Percentiles rank a stretch among this genome's conserved stretches.
phyloP scores from a whole-genome alignment of 2,329 filamentous ascomycete genomes.

The Rhytidhysteron rufulum region DNA sequence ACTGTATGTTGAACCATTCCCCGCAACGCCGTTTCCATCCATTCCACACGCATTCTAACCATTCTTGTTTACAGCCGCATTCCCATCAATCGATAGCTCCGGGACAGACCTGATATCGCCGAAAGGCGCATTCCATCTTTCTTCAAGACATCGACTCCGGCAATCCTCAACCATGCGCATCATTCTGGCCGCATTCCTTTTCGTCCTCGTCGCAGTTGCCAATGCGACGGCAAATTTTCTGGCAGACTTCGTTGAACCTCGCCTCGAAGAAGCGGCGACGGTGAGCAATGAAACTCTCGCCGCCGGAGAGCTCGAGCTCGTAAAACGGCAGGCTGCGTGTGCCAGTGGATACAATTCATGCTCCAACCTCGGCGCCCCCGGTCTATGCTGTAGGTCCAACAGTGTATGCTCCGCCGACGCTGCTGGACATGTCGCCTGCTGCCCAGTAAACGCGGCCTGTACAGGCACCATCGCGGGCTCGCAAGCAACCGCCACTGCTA shows the following conservation, averaged over 20 bases:
- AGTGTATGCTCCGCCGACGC: slow-evolving; percentile 55
- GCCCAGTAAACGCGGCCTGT: slow-evolving; percentile 54
- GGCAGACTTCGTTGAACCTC: slow-evolving; percentile 27
- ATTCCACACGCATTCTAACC: no score
- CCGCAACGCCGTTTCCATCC: no score
- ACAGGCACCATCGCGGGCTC: slow-evolving; percentile 48
- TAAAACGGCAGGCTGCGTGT: slow-evolving; percentile 43
- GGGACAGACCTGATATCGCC: background rate
- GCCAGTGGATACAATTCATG: slow-evolving; percentile 52
- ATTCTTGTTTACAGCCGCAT: background rate
- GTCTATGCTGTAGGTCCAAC: slow-evolving; percentile 53
- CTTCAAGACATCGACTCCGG: slow-evolving; percentile 2
- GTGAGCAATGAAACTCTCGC: slow-evolving; percentile 22
- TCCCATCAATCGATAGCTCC: background rate
- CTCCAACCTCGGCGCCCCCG: slow-evolving; percentile 48
- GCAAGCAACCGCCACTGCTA: slow-evolving; percentile 7
- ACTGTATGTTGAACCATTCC: no score
- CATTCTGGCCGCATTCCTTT: slow-evolving; percentile 14
- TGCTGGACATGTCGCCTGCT: slow-evolving; percentile 59
- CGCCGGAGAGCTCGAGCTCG: slow-evolving; percentile 25
- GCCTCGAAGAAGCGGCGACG: slow-evolving; percentile 16
- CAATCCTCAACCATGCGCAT: slow-evolving; percentile 22
- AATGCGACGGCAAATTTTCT: slow-evolving; percentile 24
- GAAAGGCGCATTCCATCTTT: background rate
- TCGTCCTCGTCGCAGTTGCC: slow-evolving; percentile 25